A percentile compares a stretch with the other conserved stretches of the same genome.
These are phyloP conservation scores for Zopfia rhizophila DNA, from an alignment of 2,329 filamentous ascomycete genomes.

Conservation along the genomic window DNA sequence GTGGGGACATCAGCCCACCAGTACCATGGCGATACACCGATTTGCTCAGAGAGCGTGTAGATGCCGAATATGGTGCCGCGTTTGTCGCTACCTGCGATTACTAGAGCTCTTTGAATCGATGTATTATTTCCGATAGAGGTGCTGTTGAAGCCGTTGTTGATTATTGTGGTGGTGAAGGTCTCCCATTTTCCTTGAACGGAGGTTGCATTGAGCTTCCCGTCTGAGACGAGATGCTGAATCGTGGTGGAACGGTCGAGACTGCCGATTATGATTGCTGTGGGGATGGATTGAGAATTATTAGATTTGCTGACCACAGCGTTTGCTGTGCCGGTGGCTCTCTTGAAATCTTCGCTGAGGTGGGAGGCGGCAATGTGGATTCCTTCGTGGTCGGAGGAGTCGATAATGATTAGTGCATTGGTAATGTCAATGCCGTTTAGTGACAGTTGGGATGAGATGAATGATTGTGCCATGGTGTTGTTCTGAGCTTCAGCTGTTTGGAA, in stretches of 20 bases:
- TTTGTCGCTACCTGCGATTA: constrained; percentile 32
- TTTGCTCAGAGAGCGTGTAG: constrained; percentile 31
- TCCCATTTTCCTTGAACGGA: constrained; percentile 71
- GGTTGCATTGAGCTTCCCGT: constrained; percentile 65
- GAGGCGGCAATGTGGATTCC: constrained; percentile 7
- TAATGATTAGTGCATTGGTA: too few relatives aligned
- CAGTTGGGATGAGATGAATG: too few relatives aligned
- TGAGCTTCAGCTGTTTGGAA: too few relatives aligned
- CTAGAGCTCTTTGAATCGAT: constrained; percentile 12
- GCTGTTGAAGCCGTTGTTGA: constrained; percentile 64
- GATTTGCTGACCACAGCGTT: too few relatives aligned
- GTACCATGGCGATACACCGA: constrained; percentile 28
- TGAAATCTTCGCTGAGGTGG: constrained; percentile 1
- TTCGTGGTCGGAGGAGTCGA: constrained; percentile 8
- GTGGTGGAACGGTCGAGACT: too few relatives aligned
- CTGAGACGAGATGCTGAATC: background rate
- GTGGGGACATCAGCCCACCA: constrained; percentile 27
- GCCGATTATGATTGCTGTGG: too few relatives aligned
- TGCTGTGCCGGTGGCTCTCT: background rate
- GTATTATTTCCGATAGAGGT: constrained; percentile 1
- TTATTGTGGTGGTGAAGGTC: constrained; percentile 67
- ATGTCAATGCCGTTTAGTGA: too few relatives aligned
- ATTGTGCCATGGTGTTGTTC: too few relatives aligned
- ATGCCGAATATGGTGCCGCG: constrained; percentile 31
- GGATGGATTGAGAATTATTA: too few relatives aligned